phyloP scores from a whole-genome alignment of 345 rosid species.

The Zanthoxylum bungeanum region DNA sequence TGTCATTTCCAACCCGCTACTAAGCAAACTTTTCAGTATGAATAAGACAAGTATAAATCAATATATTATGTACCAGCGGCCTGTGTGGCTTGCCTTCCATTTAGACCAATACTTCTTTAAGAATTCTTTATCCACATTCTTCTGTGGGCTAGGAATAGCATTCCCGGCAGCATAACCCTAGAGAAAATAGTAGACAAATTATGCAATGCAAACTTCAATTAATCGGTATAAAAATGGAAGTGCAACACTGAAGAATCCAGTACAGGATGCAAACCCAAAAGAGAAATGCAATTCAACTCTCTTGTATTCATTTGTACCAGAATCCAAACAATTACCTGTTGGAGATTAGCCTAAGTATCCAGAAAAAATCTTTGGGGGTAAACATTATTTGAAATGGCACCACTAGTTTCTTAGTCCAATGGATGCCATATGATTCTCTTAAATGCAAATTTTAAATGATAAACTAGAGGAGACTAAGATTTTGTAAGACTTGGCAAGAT shows the following conservation, averaged over 20 bases:
- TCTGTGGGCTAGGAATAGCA: constrained; percentile 84
- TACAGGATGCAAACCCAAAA: neutral
- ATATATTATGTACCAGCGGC: constrained; percentile 54
- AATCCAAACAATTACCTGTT: neutral
- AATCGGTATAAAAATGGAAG: neutral
- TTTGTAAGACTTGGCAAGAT: neutral
- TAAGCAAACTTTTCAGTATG: neutral
- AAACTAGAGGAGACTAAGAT: neutral
- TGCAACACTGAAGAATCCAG: neutral
- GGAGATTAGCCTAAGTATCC: neutral
- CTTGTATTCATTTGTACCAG: neutral
- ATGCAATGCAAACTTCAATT: constrained; percentile 1
- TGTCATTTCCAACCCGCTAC: neutral
- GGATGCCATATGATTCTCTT: neutral
- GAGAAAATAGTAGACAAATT: constrained; percentile 16
- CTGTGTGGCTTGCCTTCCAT: constrained; percentile 86
- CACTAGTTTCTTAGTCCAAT: neutral
- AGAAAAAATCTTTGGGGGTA: neutral
- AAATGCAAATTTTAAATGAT: neutral
- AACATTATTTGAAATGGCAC: neutral
- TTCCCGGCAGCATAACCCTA: constrained; percentile 95
- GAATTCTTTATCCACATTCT: constrained; percentile 82
- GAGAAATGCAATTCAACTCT: neutral
- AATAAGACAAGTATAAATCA: neutral
- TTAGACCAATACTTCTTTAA: constrained; percentile 85